Evolutionary conservation across 208 protist genomes (phyloP).

Genomic region (Angomonas ambiguus): DNA sequence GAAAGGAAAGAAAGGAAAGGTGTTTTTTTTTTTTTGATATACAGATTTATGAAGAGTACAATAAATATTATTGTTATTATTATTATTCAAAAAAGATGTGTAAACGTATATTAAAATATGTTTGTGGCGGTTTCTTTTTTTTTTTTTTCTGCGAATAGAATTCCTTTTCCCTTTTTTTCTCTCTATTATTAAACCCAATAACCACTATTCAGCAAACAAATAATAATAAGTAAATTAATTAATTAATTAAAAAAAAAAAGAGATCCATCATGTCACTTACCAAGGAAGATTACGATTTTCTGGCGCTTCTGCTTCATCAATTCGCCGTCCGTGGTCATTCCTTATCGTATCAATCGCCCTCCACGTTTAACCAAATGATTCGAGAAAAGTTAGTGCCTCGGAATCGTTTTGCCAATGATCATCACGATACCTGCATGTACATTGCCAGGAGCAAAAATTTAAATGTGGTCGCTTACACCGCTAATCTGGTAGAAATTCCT

Average conservation of each 20-base stretch:
- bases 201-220: neutral
- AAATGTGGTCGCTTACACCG: conserved; percentile 7
- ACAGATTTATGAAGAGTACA: neutral
- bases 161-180: conserved; percentile 11
- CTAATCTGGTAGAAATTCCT: neutral
- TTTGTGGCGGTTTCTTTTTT: neutral
- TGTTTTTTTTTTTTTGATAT: neutral
- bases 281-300: neutral
- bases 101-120: no score
- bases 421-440: conserved; percentile 5
- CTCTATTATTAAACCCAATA: conserved; percentile 9
- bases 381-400: neutral
- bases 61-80: neutral
- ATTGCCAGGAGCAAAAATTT: conserved; percentile 1
- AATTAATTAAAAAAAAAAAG: no score
- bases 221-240: no score
- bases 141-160: neutral
- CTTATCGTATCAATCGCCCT: neutral
- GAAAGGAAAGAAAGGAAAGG: neutral
- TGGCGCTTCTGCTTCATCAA: neutral
- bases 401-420: neutral
- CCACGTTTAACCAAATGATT: neutral
- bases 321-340: neutral
- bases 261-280: neutral
- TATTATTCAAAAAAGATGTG: no score